Conservation (phyloP, 169 alveolate genomes). For the Miamiensis avidus region DNA sequence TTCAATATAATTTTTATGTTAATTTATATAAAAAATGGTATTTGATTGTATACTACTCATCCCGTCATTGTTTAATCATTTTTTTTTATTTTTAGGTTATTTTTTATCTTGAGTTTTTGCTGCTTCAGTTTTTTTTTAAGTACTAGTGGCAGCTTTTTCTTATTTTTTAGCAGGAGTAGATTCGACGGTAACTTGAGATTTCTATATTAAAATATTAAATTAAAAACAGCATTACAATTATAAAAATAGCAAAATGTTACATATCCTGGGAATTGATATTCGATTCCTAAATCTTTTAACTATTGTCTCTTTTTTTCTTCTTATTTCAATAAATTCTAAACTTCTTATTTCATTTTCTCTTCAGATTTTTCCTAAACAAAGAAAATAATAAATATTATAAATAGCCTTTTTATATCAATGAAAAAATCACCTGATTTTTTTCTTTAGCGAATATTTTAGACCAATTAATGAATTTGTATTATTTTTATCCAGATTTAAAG, state of each 20-base stretch:
- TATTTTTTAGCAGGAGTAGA: no score
- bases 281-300: slow-evolving; percentile 63
- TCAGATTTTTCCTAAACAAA: slow-evolving; percentile 1
- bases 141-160: no score
- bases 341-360: slow-evolving; percentile 53
- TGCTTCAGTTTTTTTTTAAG: no score
- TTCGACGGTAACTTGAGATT: no score
- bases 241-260: slow-evolving; percentile 4
- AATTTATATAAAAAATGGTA: no score
- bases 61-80: no score
- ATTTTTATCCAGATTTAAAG: slow-evolving; percentile 56
- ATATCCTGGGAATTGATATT: slow-evolving; percentile 70
- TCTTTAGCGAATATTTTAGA: slow-evolving; percentile 3
- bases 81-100: no score
- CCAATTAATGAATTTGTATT: slow-evolving; percentile 29
- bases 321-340: slow-evolving; percentile 58
- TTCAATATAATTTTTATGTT: no score
- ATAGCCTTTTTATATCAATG: neutral
- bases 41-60: no score
- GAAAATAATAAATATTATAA: neutral
- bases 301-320: slow-evolving; percentile 67
- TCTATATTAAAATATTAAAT: no score
- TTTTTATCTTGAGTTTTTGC: no score
- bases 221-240: no score
- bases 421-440: slow-evolving; percentile 3